These are phyloP conservation scores for Clarireedia paspali DNA, from an alignment of 2,329 filamentous ascomycete species.

Conservation along the genomic window DNA sequence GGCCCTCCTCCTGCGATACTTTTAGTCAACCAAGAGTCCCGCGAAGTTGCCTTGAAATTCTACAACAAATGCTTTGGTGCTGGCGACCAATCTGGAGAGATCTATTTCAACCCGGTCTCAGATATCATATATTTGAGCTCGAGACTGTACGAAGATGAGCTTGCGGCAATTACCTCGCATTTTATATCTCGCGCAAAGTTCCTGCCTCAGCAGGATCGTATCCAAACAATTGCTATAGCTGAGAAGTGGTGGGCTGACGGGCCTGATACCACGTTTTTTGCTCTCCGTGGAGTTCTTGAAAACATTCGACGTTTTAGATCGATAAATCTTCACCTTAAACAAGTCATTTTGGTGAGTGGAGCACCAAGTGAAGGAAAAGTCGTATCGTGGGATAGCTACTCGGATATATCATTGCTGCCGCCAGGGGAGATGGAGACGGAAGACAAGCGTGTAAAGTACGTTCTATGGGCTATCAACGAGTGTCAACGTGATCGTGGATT, in stretches of 20 bases:
- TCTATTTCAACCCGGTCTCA: slow-evolving; percentile 9
- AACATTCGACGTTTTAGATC: not conserved
- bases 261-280: not conserved
- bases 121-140: slow-evolving; percentile 9
- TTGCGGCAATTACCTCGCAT: slow-evolving; percentile 4
- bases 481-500: not conserved
- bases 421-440: not conserved
- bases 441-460: not conserved
- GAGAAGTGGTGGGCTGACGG: not conserved
- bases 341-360: slow-evolving; percentile 1
- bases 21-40: slow-evolving; percentile 9
- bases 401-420: not conserved
- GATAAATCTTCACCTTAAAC: not conserved
- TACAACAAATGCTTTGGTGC: slow-evolving; percentile 9
- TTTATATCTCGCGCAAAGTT: not conserved
- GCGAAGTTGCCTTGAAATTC: not conserved
- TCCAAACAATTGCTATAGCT: slow-evolving; percentile 3
- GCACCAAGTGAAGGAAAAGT: slow-evolving; percentile 5
- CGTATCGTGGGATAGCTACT: not conserved
- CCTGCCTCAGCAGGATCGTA: slow-evolving; percentile 1
- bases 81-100: not conserved
- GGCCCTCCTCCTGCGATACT: slow-evolving; percentile 7
- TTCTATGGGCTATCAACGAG: not conserved
- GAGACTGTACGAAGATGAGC: slow-evolving; percentile 7
- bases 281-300: not conserved